Base-by-base conservation (phyloP, 163 green algal species). In the Coccomyxa subellipsoidea region DNA sequence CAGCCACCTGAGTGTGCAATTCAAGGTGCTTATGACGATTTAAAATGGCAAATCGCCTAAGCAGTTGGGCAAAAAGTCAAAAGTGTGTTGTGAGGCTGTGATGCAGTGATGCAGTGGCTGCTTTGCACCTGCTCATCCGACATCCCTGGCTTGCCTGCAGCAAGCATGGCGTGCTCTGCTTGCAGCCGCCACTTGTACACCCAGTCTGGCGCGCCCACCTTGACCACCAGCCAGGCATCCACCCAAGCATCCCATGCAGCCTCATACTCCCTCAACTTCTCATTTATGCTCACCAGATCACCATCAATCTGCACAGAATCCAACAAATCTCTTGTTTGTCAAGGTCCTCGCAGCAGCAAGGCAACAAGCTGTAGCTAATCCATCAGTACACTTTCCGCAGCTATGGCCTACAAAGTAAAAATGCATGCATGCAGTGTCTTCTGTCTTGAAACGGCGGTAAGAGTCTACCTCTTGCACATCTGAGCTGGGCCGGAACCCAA, bases 141-240 rank as follows among this genome's bases (percentile, higher is more conserved):
- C 96, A 99, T 98, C 71, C 95, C 95, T 0, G 90, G 32, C 81
- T 95, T 95, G 81, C 95, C 95, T 4, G 75, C 83, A 36, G 88
- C 90, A 27, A 90, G 88, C 92, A 96, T 96, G 36, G 81, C 80
- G 85, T 95, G 89, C 92, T 98, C 95, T 36, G 95, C 96, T 88
- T 99, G 84, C 66, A 94, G 82, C 12, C 94, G 85, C 94, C 94
- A 97, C 32, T 87, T 78, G 81, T 90, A 93, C 25, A 95, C 91
- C 79, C 85, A 96, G 80, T 92, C 84, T 2, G 94, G 92, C 84
- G 98, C 92, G 1, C 80, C 88, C 29, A 99, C 95, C 82, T 86
- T 90, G 40, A 99, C 85, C n/a, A 99, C 93, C 77, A 99, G 90
- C 97, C 97, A 99, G 9, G 88, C 77, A 81, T 99, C 95, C 54